A percentile compares a stretch with the other conserved stretches of the same genome.
Conservation (phyloP, 1,284 basidiomycete species). For the Cystobasidium pallidum region DNA sequence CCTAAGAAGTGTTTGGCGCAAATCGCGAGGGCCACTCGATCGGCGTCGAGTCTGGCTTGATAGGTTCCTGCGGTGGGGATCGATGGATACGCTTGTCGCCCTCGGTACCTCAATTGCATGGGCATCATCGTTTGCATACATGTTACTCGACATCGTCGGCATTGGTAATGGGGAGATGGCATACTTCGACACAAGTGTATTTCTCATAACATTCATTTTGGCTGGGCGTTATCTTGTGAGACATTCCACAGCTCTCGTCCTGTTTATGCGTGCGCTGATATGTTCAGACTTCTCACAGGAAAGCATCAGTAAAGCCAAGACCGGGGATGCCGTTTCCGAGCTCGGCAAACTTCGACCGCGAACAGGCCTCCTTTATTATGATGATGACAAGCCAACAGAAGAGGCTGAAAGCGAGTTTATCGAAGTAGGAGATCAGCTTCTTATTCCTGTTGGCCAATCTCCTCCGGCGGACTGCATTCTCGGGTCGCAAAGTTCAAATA, state of each 20-base stretch:
- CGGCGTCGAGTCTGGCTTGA: slow-evolving; percentile 44
- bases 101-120: slow-evolving; percentile 73
- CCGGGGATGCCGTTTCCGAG: slow-evolving; percentile 73
- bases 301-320: slow-evolving; percentile 53
- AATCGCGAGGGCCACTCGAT: slow-evolving; percentile 37
- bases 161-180: slow-evolving; percentile 57
- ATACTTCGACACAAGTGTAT: slow-evolving; percentile 79
- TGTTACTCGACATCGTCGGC: slow-evolving; percentile 64
- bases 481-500: slow-evolving; percentile 62
- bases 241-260: too few species aligned
- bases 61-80: slow-evolving; percentile 65
- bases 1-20: slow-evolving; percentile 51
- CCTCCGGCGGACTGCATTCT: slow-evolving; percentile 73
- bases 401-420: slow-evolving; percentile 56
- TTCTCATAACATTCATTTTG: slow-evolving; percentile 70
- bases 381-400: slow-evolving; percentile 11
- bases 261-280: not conserved
- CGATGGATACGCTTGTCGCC: slow-evolving; percentile 75
- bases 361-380: slow-evolving; percentile 64
- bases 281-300: slow-evolving; percentile 42
- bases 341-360: slow-evolving; percentile 69
- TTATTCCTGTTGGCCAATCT: slow-evolving; percentile 69
- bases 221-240: slow-evolving; percentile 63
- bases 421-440: slow-evolving; percentile 74
- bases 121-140: slow-evolving; percentile 71